Evolutionary conservation across 2,329 filamentous ascomycete genomes (phyloP).

Genomic region (Microdochium trichocladiopsis): DNA sequence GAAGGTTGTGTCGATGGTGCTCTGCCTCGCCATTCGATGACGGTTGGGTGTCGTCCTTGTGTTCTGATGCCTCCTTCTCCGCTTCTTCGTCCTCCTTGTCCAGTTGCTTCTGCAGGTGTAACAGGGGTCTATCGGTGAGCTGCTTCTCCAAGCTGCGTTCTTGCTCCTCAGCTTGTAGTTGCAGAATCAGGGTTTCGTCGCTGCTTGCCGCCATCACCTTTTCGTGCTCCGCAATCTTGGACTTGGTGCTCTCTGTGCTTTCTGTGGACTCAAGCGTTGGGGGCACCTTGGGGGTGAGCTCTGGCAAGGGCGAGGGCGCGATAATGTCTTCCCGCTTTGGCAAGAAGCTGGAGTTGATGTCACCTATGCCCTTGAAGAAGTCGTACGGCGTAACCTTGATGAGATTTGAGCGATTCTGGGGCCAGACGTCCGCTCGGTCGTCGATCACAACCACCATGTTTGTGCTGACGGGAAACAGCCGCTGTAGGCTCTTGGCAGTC

Average conservation of each 20-base stretch:
- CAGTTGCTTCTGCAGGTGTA: slow-evolving; percentile 87
- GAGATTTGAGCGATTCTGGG: slow-evolving; percentile 80
- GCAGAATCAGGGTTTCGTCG: slow-evolving; percentile 40
- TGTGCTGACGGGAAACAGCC: slow-evolving; percentile 91
- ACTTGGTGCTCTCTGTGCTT: not conserved
- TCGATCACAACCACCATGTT: slow-evolving; percentile 99
- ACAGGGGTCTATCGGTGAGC: slow-evolving; percentile 76
- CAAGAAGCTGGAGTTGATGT: slow-evolving; percentile 96
- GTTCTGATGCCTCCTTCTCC: slow-evolving; percentile 38
- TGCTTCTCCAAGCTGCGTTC: slow-evolving; percentile 84
- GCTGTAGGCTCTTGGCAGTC: slow-evolving; percentile 80
- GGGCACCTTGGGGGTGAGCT: slow-evolving; percentile 11
- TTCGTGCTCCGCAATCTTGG: slow-evolving; percentile 10
- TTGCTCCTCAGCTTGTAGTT: slow-evolving; percentile 76
- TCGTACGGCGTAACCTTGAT: slow-evolving; percentile 95
- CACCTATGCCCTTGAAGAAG: slow-evolving; percentile 96
- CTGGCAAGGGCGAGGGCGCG: slow-evolving; percentile 13
- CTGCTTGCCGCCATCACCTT: slow-evolving; percentile 9
- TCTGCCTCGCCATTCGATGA: slow-evolving; percentile 16
- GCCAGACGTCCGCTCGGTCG: slow-evolving; percentile 93
- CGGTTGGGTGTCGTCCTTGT: slow-evolving; percentile 29
- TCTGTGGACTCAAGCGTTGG: slow-evolving; percentile 1
- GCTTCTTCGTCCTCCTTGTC: slow-evolving; percentile 74
- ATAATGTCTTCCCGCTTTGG: slow-evolving; percentile 64
- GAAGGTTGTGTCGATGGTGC: slow-evolving; percentile 59